A percentile compares a stretch with the other conserved stretches of the same genome.
phyloP scores from a whole-genome alignment of 352 stramenopile species.

The Phytophthora pseudosyringae region DNA sequence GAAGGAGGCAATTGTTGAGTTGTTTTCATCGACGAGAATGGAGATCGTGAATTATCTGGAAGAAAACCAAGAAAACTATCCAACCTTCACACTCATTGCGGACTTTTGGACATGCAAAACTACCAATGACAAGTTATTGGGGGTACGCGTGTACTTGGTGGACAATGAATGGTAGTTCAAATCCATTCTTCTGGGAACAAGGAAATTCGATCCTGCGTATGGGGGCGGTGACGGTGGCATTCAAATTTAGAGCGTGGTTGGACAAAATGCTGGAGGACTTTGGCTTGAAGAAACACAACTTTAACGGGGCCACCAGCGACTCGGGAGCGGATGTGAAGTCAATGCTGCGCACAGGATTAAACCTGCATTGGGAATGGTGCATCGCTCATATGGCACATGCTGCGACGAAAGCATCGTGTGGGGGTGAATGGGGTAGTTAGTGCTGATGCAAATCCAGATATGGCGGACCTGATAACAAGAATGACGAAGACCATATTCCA shows the following conservation, averaged over 20 bases:
- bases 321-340: constrained; percentile 21
- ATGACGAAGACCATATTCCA: constrained; percentile 26
- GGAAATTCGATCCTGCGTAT: constrained; percentile 13
- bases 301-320: constrained; percentile 33
- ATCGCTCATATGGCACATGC: constrained; percentile 31
- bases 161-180: constrained; percentile 24
- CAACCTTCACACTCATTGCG: constrained; percentile 24
- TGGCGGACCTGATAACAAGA: constrained; percentile 23
- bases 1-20: constrained; percentile 7
- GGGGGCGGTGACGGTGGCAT: constrained; percentile 20
- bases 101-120: constrained; percentile 23
- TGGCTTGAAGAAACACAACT: constrained; percentile 7
- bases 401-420: constrained; percentile 35
- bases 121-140: constrained; percentile 23
- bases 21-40: constrained; percentile 1
- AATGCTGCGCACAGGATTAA: constrained; percentile 20
- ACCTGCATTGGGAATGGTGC: constrained; percentile 32
- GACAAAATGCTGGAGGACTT: constrained; percentile 28
- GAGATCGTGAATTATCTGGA: constrained; percentile 11
- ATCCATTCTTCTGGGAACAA: constrained; percentile 27
- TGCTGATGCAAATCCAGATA: constrained; percentile 18
- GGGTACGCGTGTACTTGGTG: constrained; percentile 26
- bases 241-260: constrained; percentile 21
- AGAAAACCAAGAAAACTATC: constrained; percentile 3
- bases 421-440: constrained; percentile 16